phyloP scores from a whole-genome alignment of 2,329 filamentous ascomycete species.

The Pyricularia pennisetigena region DNA sequence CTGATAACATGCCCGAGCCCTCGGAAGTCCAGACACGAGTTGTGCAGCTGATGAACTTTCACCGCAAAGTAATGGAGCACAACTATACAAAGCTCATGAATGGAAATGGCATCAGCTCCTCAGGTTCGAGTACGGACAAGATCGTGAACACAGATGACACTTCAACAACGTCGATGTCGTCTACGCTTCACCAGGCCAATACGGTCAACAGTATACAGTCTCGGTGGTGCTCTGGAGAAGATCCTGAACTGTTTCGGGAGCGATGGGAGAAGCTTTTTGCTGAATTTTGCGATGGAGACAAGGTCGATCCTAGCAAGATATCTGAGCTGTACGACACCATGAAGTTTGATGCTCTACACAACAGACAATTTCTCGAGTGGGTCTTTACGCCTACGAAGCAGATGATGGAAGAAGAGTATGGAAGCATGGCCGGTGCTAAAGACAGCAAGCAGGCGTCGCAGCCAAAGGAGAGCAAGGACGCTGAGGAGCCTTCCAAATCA shows the following conservation, averaged over 20 bases:
- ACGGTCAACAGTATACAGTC: conserved; percentile 66
- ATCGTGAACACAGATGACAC: neutral
- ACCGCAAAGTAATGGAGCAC: conserved; percentile 86
- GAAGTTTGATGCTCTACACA: conserved; percentile 98
- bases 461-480: conserved; percentile 28
- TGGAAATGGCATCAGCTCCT: neutral
- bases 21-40: conserved; percentile 87
- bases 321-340: conserved; percentile 98
- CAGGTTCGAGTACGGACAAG: conserved; percentile 2
- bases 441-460: conserved; percentile 9
- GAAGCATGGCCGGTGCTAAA: conserved; percentile 19
- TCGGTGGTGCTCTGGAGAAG: conserved; percentile 94
- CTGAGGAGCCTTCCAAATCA: conserved; percentile 25
- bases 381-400: conserved; percentile 80
- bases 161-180: conserved; percentile 4
- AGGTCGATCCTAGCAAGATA: conserved; percentile 97
- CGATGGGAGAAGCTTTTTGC: conserved; percentile 97
- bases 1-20: conserved; percentile 85
- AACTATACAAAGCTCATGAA: conserved; percentile 76
- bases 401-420: conserved; percentile 65
- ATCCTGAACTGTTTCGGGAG: conserved; percentile 88
- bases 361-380: conserved; percentile 93
- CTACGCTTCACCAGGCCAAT: conserved; percentile 41
- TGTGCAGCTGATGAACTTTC: conserved; percentile 95
- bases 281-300: conserved; percentile 94